Conservation (phyloP, 805 yeast genomes). For the Yarrowia sp. region DNA sequence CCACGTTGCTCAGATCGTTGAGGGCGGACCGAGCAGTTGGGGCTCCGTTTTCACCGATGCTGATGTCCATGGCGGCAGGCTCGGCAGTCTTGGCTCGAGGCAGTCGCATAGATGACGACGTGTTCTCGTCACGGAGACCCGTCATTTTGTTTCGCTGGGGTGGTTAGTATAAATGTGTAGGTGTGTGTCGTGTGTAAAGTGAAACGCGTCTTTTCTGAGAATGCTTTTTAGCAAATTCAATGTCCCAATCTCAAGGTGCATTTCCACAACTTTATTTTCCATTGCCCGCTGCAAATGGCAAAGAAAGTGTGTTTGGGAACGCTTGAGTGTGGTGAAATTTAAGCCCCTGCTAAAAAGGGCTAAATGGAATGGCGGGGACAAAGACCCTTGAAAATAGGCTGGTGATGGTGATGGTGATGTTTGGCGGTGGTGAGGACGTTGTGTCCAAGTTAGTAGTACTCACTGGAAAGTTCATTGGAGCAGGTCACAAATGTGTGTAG, state of each 20-base stretch:
- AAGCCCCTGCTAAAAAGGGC: background rate
- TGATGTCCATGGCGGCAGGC: background rate
- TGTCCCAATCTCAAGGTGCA: slow-evolving; percentile 16
- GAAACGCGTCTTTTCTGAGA: slow-evolving; percentile 3
- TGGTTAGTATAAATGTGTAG: slow-evolving; percentile 1
- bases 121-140: slow-evolving; percentile 25
- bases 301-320: background rate
- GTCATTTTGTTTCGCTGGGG: slow-evolving; percentile 23
- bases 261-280: background rate
- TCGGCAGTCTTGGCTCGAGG: slow-evolving; percentile 16
- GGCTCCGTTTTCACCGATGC: background rate
- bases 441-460: background rate
- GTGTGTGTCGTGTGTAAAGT: background rate
- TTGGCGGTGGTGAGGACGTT: background rate
- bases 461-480: slow-evolving; percentile 10
- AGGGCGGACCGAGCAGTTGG: slow-evolving; percentile 16
- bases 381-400: too few species aligned
- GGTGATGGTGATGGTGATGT: background rate
- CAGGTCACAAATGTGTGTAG: background rate
- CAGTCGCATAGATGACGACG: slow-evolving; percentile 14
- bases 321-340: background rate
- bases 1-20: slow-evolving; percentile 23
- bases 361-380: slow-evolving; percentile 15
- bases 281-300: background rate
- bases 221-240: slow-evolving; percentile 12